These are phyloP conservation scores for Ascochyta viciae-villosae DNA, from an alignment of 2,329 filamentous ascomycete genomes.

Conservation along the genomic window DNA sequence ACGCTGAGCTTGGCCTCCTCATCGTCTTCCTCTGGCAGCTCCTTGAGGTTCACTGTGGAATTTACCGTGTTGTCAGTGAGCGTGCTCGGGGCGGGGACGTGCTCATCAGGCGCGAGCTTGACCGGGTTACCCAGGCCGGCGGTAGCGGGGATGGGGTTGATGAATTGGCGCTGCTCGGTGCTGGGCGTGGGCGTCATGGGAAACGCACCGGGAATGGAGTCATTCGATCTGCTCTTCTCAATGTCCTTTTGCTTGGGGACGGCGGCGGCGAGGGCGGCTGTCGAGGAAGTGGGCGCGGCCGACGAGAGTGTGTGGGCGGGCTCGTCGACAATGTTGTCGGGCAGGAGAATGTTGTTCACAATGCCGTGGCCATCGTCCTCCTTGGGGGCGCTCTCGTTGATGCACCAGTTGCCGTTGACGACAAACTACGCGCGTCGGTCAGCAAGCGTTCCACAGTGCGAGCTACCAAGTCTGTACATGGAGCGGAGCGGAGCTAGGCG, in stretches of 20 bases:
- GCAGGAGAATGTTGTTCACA: constrained; percentile 89
- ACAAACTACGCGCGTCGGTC: constrained; percentile 72
- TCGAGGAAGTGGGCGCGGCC: constrained; percentile 73
- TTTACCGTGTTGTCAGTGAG: constrained; percentile 75
- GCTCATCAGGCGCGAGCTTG: constrained; percentile 77
- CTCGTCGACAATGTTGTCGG: constrained; percentile 69
- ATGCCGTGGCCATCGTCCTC: constrained; percentile 85
- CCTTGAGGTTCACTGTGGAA: constrained; percentile 55
- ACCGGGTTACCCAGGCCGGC: constrained; percentile 76
- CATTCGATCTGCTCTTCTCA: constrained; percentile 31
- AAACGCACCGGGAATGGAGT: constrained; percentile 68
- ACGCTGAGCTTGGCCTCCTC: constrained; percentile 57
- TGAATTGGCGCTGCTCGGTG: constrained; percentile 56
- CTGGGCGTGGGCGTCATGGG: constrained; percentile 72
- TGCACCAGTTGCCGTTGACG: constrained; percentile 89
- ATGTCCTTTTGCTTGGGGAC: constrained; percentile 64
- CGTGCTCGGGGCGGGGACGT: constrained; percentile 72
- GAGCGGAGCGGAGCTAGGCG: constrained; percentile 5
- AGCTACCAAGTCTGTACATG: neutral
- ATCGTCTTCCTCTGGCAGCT: constrained; percentile 35
- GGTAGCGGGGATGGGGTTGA: constrained; percentile 67
- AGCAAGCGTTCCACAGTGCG: constrained; percentile 21
- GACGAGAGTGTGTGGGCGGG: constrained; percentile 67
- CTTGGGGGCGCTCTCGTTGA: constrained; percentile 79
- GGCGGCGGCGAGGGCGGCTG: constrained; percentile 71